These are phyloP conservation scores for Trametes villosa DNA, from an alignment of 768 basidiomycete species.

Conservation along the genomic window DNA sequence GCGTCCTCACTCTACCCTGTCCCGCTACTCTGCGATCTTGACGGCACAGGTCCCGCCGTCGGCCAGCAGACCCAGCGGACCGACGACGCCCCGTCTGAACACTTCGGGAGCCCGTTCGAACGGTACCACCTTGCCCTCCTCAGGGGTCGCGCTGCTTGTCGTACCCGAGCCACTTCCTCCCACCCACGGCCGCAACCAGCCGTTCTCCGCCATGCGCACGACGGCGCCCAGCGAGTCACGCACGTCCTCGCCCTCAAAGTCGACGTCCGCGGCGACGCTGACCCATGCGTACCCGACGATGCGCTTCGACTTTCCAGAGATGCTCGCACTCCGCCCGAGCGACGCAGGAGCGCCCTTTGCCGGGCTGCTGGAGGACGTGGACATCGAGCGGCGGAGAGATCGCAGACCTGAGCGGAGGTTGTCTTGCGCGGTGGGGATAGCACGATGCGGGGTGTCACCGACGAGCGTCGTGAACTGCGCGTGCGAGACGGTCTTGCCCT, in stretches of 20 bases:
- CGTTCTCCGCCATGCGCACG: conserved; percentile 42
- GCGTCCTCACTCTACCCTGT: not conserved
- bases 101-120: conserved; percentile 60
- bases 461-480: conserved; percentile 81
- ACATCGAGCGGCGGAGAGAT: conserved; percentile 47
- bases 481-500: conserved; percentile 23
- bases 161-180: no score
- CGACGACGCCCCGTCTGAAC: conserved; percentile 40
- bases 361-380: conserved; percentile 16
- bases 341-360: conserved; percentile 5
- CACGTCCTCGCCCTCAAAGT: conserved; percentile 81
- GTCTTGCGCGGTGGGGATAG: conserved; percentile 71
- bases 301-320: conserved; percentile 30
- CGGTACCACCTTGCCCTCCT: conserved; percentile 46
- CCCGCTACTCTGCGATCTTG: conserved; percentile 29
- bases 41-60: conserved; percentile 41
- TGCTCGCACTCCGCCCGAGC: conserved; percentile 2
- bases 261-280: conserved; percentile 77
- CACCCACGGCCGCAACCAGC: conserved; percentile 50
- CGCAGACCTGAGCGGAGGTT: conserved; percentile 76
- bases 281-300: conserved; percentile 81
- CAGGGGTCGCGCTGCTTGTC: no score
- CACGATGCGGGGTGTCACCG: conserved; percentile 67
- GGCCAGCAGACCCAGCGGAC: conserved; percentile 32
- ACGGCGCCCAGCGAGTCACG: conserved; percentile 52